A percentile compares a stretch with the other conserved stretches of the same genome.
These are phyloP conservation scores for Aspergillus aculeatus DNA, from an alignment of 2,329 filamentous ascomycete species.

Conservation along the genomic window DNA sequence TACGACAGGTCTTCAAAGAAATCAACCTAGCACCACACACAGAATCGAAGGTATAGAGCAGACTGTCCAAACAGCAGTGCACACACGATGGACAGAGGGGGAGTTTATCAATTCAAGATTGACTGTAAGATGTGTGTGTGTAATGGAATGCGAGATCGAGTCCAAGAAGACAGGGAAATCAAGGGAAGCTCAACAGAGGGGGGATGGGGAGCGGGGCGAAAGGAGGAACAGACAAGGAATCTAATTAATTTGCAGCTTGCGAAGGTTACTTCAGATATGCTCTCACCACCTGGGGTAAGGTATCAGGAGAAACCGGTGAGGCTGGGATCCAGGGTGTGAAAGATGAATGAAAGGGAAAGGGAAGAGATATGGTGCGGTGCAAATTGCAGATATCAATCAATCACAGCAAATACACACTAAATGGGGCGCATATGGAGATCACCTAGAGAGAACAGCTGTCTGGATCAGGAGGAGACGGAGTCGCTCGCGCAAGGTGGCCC, in stretches of 20 bases:
- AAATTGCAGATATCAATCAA: conserved; percentile 13
- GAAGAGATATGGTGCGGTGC: conserved; percentile 2
- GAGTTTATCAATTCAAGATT: background rate
- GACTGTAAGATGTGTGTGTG: background rate
- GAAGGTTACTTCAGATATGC: background rate
- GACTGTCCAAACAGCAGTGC: background rate
- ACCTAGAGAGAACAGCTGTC: conserved; percentile 13
- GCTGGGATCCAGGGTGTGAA: background rate
- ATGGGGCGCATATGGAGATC: conserved; percentile 12
- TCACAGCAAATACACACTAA: conserved; percentile 8
- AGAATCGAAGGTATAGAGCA: conserved; percentile 12
- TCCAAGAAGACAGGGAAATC: background rate
- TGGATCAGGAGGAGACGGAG: conserved; percentile 11
- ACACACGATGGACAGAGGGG: background rate
- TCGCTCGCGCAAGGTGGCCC: background rate
- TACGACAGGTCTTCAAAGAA: conserved; percentile 14
- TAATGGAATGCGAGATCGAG: background rate
- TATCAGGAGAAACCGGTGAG: conserved; percentile 1
- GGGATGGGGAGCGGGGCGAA: background rate
- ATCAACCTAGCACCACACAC: conserved; percentile 4
- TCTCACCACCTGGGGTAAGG: background rate
- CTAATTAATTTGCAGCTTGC: conserved; percentile 3
- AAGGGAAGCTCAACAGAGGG: background rate
- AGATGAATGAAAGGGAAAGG: conserved; percentile 3
- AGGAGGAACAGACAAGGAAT: conserved; percentile 5